These are phyloP conservation scores for Xanthoceras sorbifolium DNA, from an alignment of 345 rosid genomes.

Conservation along the genomic window DNA sequence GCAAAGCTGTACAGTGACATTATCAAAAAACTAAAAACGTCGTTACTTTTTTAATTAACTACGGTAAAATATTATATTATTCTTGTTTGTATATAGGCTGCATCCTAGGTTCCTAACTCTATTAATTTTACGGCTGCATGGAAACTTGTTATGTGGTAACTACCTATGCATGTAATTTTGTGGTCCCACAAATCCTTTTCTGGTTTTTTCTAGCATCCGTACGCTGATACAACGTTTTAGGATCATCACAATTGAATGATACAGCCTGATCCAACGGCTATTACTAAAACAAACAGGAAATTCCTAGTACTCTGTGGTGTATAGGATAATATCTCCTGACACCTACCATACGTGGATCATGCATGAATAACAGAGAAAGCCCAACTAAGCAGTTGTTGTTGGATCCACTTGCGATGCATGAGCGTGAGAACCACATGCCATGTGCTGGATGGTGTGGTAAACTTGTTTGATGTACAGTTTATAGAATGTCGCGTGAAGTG, in stretches of 20 bases:
- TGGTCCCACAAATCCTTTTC: neutral
- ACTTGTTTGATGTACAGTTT: neutral
- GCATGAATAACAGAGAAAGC: constrained; percentile 11
- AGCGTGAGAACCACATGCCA: constrained; percentile 14
- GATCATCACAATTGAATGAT: neutral
- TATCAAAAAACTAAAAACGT: no score
- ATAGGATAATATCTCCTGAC: constrained; percentile 11
- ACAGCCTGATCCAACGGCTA: neutral
- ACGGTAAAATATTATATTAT: neutral
- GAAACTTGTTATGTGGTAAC: constrained; percentile 18
- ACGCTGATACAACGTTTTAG: neutral
- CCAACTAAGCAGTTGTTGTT: neutral
- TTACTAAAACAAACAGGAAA: neutral
- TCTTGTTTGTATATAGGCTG: neutral
- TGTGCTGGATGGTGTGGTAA: neutral
- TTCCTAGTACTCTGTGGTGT: neutral
- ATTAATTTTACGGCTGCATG: constrained; percentile 12
- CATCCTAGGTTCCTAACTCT: constrained; percentile 23
- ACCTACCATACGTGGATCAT: neutral
- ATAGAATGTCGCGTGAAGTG: constrained; percentile 20
- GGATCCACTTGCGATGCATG: constrained; percentile 1
- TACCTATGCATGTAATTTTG: neutral
- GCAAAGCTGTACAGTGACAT: constrained; percentile 8
- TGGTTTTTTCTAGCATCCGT: neutral
- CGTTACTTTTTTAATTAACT: neutral